Base-by-base conservation (phyloP, 1,139 yeast species). In the Sugiyamaella grinbergsii region DNA sequence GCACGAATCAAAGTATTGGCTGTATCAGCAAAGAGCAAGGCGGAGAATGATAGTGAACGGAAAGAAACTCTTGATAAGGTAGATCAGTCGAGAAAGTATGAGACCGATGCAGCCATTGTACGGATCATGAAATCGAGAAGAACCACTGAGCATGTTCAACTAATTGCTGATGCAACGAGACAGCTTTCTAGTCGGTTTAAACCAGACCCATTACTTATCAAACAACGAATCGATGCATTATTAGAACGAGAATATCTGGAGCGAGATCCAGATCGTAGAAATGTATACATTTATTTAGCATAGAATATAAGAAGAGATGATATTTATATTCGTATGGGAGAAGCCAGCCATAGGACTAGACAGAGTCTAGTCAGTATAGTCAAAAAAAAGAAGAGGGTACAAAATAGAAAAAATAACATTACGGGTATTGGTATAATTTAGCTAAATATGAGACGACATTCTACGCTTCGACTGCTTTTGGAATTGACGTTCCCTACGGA, bases 101-200 rank as follows among this genome's bases (percentile, higher is more conserved):
- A 84, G 61, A 76, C 87, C 2, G 94, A 88, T 62, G 97, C 98
- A 0, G 95, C 96, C 0, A 80, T 91, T 51, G 96, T 91, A 1
- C 76, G 98, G 50, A 80, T 85, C 8, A 84, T 93, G 93, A 93
- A 93, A 62, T 59, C 87, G 43, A 73, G 91, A 32, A 83, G 82
- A 60, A 69, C 76, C 0, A 63, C 85, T 50, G 74, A 70, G 36
- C 93, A 86, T 64, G 80, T 81, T 57, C 83, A 83, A 52, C 73
- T 91, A 51, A 72, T 87, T 18, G 79, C 78, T 41, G 91, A 84
- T 57, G 81, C 84, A 6, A 76, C 85, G 16, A 76, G 78, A 49
- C 88, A 82, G 57, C 73, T 89, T 33, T 70, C 76, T 18, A 71
- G 75, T 39, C 71, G 95, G 55, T 91, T 93, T 68, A 79, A 78